phyloP scores from a whole-genome alignment of 1,284 basidiomycete species.

The Meripilus lineatus region DNA sequence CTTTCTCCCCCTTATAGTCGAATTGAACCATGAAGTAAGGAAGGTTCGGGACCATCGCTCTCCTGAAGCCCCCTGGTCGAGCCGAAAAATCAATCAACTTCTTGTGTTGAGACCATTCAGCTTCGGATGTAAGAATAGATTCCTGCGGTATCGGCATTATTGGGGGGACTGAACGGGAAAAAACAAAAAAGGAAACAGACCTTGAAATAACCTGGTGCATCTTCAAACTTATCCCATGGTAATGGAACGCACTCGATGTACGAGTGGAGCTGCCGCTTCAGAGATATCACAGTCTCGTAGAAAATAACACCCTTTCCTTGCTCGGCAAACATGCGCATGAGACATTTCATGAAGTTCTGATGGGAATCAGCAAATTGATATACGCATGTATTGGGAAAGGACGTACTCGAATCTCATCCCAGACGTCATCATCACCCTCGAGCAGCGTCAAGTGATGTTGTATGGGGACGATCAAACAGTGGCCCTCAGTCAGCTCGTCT shows the following conservation, averaged over 20 bases:
- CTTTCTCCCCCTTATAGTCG: slow-evolving; percentile 95
- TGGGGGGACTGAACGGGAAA: not conserved
- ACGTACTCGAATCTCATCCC: slow-evolving; percentile 91
- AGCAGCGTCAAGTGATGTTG: slow-evolving; percentile 90
- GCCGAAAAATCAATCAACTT: slow-evolving; percentile 92
- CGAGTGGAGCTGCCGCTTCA: slow-evolving; percentile 88
- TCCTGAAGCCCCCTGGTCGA: slow-evolving; percentile 85
- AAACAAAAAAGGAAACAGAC: slow-evolving; percentile 22
- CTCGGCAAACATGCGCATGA: slow-evolving; percentile 91
- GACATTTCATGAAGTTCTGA: slow-evolving; percentile 98
- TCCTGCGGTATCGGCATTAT: slow-evolving; percentile 46
- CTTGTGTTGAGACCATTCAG: slow-evolving; percentile 97
- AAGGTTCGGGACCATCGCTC: slow-evolving; percentile 91
- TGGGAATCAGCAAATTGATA: slow-evolving; percentile 6
- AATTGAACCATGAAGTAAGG: slow-evolving; percentile 99
- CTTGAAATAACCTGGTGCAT: slow-evolving; percentile 91
- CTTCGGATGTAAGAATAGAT: slow-evolving; percentile 86
- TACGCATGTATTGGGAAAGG: slow-evolving; percentile 4
- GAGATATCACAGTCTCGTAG: slow-evolving; percentile 85
- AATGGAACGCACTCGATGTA: slow-evolving; percentile 92
- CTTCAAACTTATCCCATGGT: slow-evolving; percentile 78
- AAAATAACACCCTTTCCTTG: slow-evolving; percentile 90
- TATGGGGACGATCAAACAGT: slow-evolving; percentile 94
- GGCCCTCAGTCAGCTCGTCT: slow-evolving; percentile 85
- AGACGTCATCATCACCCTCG: slow-evolving; percentile 96